A percentile compares a stretch with the other conserved stretches of the same genome.
These are phyloP conservation scores for Nicotiana rustica DNA, from an alignment of 305 asterid species.

Conservation along the genomic window DNA sequence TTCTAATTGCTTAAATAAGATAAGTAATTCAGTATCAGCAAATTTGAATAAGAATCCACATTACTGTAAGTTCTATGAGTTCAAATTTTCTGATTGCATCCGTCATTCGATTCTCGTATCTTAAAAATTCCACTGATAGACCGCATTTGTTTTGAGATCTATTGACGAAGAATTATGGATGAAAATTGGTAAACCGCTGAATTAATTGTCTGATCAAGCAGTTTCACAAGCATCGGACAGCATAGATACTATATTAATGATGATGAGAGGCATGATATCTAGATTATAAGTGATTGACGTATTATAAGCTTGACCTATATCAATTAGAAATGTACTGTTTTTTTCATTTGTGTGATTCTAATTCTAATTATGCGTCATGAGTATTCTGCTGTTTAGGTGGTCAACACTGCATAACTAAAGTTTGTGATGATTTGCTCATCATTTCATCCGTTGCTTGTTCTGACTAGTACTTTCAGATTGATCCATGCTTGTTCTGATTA, in stretches of 20 bases:
- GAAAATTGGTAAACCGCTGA: background rate
- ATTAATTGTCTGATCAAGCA: background rate
- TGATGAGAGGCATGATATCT: slow-evolving; percentile 8
- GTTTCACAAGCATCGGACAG: background rate
- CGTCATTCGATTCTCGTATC: background rate
- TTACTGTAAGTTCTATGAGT: background rate
- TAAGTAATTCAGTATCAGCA: slow-evolving; percentile 12
- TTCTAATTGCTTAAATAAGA: background rate
- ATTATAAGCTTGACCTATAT: background rate
- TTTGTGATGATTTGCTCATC: background rate
- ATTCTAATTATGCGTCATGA: background rate
- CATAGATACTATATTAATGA: background rate
- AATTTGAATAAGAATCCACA: background rate
- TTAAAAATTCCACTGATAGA: too few species aligned
- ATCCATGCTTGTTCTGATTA: background rate
- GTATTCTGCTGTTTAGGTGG: slow-evolving; percentile 6
- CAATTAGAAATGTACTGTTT: background rate
- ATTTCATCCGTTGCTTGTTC: background rate
- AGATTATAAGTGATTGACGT: background rate
- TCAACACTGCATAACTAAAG: background rate
- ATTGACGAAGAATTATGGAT: slow-evolving; percentile 15
- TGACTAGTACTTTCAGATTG: background rate
- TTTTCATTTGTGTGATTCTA: slow-evolving; percentile 11
- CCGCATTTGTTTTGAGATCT: background rate
- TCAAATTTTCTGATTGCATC: background rate